These are phyloP conservation scores for Lenzites betulinus DNA, from an alignment of 768 basidiomycete genomes.

Conservation along the genomic window DNA sequence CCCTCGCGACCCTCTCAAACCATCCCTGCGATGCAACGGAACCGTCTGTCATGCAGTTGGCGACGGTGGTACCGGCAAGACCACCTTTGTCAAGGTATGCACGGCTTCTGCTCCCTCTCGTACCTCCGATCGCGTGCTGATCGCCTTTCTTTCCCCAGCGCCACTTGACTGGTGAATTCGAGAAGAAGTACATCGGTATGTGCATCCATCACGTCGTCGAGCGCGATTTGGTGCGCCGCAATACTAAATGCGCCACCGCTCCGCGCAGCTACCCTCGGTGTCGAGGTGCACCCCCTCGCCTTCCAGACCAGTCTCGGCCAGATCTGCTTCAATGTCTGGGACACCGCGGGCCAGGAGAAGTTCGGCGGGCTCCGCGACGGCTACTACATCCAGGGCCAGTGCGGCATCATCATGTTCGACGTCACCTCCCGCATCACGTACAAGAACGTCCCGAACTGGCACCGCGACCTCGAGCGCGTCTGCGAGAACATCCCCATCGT, in stretches of 20 bases:
- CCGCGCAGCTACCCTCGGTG: conserved; percentile 90
- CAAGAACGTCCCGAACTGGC: conserved; percentile 99
- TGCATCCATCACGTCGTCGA: conserved; percentile 23
- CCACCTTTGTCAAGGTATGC: conserved; percentile 94
- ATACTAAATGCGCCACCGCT: conserved; percentile 18
- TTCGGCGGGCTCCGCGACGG: conserved; percentile 98
- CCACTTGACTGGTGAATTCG: conserved; percentile 99
- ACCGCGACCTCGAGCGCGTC: conserved; percentile 98
- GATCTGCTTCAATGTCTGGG: conserved; percentile 99
- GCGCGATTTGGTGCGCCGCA: background rate
- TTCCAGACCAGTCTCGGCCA: conserved; percentile 99
- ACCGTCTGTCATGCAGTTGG: conserved; percentile 60
- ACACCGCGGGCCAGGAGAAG: conserved; percentile 99
- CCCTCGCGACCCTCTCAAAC: conserved; percentile 20
- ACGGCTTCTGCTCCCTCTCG: conserved; percentile 21
- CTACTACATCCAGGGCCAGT: conserved; percentile 97
- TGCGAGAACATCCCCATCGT: conserved; percentile 99
- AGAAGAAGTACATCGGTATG: conserved; percentile 99
- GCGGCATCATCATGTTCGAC: conserved; percentile 99
- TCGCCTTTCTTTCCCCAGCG: conserved; percentile 57
- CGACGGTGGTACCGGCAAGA: conserved; percentile 97
- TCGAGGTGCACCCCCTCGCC: conserved; percentile 94
- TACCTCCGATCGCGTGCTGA: conserved; percentile 58
- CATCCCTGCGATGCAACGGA: conserved; percentile 25
- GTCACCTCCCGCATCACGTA: conserved; percentile 99